These are phyloP conservation scores for Entomophthora muscae DNA, from an alignment of 371 early-diverging fungal genomes.

Conservation along the genomic window DNA sequence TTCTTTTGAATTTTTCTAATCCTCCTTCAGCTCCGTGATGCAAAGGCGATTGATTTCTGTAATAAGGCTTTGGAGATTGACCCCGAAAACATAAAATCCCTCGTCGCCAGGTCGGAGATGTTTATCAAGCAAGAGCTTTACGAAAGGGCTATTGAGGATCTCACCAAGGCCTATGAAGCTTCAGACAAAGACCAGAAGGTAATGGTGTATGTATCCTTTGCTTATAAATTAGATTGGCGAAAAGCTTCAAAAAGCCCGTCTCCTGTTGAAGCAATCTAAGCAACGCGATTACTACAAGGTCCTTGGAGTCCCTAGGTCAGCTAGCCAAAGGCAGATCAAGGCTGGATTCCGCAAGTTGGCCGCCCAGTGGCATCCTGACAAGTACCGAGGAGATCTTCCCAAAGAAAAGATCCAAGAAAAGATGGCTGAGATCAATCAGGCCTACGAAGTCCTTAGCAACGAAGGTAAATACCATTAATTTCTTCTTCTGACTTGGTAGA, in stretches of 20 bases:
- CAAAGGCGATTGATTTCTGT: conserved; percentile 34
- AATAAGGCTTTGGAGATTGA: conserved; percentile 29
- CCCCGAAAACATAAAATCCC: conserved; percentile 44
- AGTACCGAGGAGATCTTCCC: conserved; percentile 58
- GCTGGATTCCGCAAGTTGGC: conserved; percentile 84
- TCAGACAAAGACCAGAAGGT: conserved; percentile 18
- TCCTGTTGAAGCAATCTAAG: conserved; percentile 43
- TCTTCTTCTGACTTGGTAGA: background rate
- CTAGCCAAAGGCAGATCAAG: conserved; percentile 65
- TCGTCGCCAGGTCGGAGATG: conserved; percentile 47
- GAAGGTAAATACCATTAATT: conserved; percentile 25
- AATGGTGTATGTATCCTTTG: background rate
- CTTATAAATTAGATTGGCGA: conserved; percentile 25
- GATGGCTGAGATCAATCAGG: conserved; percentile 86
- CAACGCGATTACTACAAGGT: conserved; percentile 88
- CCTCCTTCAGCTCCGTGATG: conserved; percentile 18
- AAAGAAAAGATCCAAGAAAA: conserved; percentile 64
- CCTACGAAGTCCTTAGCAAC: conserved; percentile 78
- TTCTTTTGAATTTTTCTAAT: background rate
- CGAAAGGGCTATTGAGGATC: conserved; percentile 51
- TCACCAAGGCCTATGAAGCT: conserved; percentile 45
- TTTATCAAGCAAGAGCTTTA: conserved; percentile 45
- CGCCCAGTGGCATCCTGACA: conserved; percentile 79
- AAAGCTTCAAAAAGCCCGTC: conserved; percentile 39
- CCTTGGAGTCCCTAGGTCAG: conserved; percentile 61